Evolutionary conservation across 192 early-diverging fungal species (phyloP).

Genomic region (Gamsiella multidivaricata): DNA sequence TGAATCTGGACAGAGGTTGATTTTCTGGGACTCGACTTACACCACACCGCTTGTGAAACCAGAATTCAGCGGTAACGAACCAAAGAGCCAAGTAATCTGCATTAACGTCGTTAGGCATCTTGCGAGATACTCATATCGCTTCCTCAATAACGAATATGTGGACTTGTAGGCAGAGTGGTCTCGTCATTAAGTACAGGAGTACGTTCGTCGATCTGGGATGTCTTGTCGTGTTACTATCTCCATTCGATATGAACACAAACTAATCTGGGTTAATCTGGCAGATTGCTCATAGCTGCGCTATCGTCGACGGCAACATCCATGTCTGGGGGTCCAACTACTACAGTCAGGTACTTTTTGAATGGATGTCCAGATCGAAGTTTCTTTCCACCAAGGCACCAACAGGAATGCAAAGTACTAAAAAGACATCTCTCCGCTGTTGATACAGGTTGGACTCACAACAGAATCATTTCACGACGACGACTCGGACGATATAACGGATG

Average conservation of each 20-base stretch:
- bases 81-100: neutral
- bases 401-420: too few species aligned
- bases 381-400: too few species aligned
- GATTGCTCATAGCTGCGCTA: conserved; percentile 45
- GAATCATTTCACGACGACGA: conserved; percentile 53
- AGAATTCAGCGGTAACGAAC: conserved; percentile 47
- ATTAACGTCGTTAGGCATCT: too few species aligned
- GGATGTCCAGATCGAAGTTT: too few species aligned
- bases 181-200: conserved; percentile 44
- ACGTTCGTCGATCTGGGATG: neutral
- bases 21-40: conserved; percentile 52
- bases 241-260: too few species aligned
- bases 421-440: neutral
- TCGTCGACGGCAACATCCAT: conserved; percentile 47
- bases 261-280: too few species aligned
- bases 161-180: conserved; percentile 12
- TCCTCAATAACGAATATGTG: neutral
- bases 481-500: conserved; percentile 47
- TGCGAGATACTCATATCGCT: neutral
- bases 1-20: conserved; percentile 17
- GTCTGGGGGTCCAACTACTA: conserved; percentile 54
- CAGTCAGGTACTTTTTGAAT: conserved; percentile 29
- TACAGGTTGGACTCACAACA: conserved; percentile 49
- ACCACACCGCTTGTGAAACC: conserved; percentile 36
- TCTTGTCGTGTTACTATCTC: neutral